A percentile compares a stretch with the other conserved stretches of the same genome.
phyloP scores from a whole-genome alignment of 495 filamentous ascomycete genomes.

The Rusavskia elegans region DNA sequence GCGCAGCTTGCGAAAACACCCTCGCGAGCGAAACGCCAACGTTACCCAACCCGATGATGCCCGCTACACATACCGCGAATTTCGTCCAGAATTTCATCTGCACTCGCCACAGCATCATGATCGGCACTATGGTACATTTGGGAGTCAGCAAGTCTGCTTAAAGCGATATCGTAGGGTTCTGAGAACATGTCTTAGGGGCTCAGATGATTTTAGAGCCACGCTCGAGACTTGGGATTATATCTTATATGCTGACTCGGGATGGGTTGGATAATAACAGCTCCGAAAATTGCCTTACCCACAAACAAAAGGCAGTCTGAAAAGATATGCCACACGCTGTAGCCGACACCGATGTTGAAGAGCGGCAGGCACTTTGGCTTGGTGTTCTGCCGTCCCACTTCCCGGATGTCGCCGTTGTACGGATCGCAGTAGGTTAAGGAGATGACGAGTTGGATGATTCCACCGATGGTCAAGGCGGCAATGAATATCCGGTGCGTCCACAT shows the following conservation, averaged over 20 bases:
- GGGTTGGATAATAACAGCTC: too few species aligned
- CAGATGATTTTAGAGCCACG: too few species aligned
- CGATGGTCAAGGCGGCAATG: constrained; percentile 2
- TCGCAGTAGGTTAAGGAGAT: constrained; percentile 1
- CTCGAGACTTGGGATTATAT: too few species aligned
- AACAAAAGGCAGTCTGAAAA: constrained; percentile 7
- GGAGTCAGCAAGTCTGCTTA: too few species aligned
- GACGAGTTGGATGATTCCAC: constrained; percentile 1
- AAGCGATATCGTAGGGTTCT: too few species aligned
- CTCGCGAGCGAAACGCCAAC: not conserved
- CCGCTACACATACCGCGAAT: constrained; percentile 4
- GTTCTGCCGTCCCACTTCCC: not conserved
- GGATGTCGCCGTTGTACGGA: constrained; percentile 3
- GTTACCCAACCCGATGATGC: constrained; percentile 2
- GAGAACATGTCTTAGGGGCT: too few species aligned
- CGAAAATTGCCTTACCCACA: too few species aligned
- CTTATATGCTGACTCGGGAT: too few species aligned
- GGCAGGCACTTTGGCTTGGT: constrained; percentile 1
- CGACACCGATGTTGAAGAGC: not conserved
- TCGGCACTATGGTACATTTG: too few species aligned
- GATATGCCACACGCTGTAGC: constrained; percentile 4
- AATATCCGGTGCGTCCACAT: constrained; percentile 4
- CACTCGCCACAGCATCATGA: constrained; percentile 9
- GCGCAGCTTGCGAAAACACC: not conserved
- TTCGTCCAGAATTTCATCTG: constrained; percentile 8